Conservation (phyloP, 257 asterid genomes). For the Haberlea rhodopensis region DNA sequence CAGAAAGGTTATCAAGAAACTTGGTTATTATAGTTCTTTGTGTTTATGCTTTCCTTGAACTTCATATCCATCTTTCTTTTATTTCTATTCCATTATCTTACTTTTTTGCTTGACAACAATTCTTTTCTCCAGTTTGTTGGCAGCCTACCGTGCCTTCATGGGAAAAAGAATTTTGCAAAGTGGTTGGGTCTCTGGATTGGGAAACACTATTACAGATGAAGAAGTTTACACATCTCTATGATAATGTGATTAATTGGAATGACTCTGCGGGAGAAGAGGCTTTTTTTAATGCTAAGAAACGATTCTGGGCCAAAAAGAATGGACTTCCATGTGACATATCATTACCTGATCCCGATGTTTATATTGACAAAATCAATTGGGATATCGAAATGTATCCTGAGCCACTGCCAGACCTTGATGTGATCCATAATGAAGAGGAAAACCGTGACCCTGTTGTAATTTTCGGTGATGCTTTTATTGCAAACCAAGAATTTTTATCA, state of each 20-base stretch:
- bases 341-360: slow-evolving; percentile 57
- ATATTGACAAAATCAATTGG: slow-evolving; percentile 66
- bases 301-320: slow-evolving; percentile 57
- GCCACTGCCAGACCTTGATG: slow-evolving; percentile 40
- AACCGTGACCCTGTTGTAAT: slow-evolving; percentile 47
- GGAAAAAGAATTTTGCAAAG: slow-evolving; percentile 75
- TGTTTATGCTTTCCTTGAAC: slow-evolving; percentile 2
- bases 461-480: slow-evolving; percentile 50
- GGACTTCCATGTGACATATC: slow-evolving; percentile 49
- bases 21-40: slow-evolving; percentile 1
- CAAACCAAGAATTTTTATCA: slow-evolving; percentile 32
- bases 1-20: neutral
- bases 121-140: slow-evolving; percentile 46
- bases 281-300: slow-evolving; percentile 54
- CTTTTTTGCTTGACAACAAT: neutral
- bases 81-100: neutral
- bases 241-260: slow-evolving; percentile 59
- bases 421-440: slow-evolving; percentile 24
- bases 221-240: slow-evolving; percentile 50
- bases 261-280: slow-evolving; percentile 81
- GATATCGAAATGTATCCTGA: slow-evolving; percentile 34
- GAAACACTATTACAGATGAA: slow-evolving; percentile 48
- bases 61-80: neutral
- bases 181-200: slow-evolving; percentile 65
- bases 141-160: slow-evolving; percentile 62